phyloP scores from a whole-genome alignment of 495 filamentous ascomycete species.

The Astrocystis sublimbata region DNA sequence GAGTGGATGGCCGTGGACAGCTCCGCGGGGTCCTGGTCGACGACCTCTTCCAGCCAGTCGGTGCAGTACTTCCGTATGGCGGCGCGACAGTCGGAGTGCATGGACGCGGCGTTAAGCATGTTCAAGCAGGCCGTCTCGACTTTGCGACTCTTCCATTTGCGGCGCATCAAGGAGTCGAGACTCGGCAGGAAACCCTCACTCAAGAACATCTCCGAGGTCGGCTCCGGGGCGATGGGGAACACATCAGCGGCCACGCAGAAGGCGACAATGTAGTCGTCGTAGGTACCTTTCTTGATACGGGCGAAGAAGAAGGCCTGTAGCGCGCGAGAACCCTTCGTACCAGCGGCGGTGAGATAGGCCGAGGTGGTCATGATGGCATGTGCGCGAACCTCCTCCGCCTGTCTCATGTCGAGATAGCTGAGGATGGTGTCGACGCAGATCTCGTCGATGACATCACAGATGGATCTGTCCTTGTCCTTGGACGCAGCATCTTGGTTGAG shows the following conservation, averaged over 20 bases:
- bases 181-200: slow-evolving; percentile 76
- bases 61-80: slow-evolving; percentile 76
- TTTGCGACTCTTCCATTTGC: slow-evolving; percentile 71
- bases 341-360: slow-evolving; percentile 76
- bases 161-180: slow-evolving; percentile 68
- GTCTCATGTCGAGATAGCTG: slow-evolving; percentile 72
- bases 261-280: slow-evolving; percentile 66
- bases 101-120: slow-evolving; percentile 86
- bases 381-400: slow-evolving; percentile 63
- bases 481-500: slow-evolving; percentile 44
- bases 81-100: slow-evolving; percentile 74
- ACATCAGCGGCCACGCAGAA: slow-evolving; percentile 86
- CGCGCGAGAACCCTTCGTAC: slow-evolving; percentile 62
- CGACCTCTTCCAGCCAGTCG: slow-evolving; percentile 78
- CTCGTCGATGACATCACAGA: slow-evolving; percentile 70
- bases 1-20: slow-evolving; percentile 51
- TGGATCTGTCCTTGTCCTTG: slow-evolving; percentile 39
- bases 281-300: slow-evolving; percentile 48
- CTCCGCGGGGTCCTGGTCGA: slow-evolving; percentile 65
- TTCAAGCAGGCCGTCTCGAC: slow-evolving; percentile 82
- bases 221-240: slow-evolving; percentile 77
- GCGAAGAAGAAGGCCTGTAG: slow-evolving; percentile 67
- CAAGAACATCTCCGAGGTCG: slow-evolving; percentile 74
- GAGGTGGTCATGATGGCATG: slow-evolving; percentile 76
- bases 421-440: slow-evolving; percentile 80